Percentiles rank a stretch among this genome's conserved stretches.
These are phyloP conservation scores for Colletotrichum nymphaeae DNA, from an alignment of 2,329 filamentous ascomycete species.

Conservation along the genomic window DNA sequence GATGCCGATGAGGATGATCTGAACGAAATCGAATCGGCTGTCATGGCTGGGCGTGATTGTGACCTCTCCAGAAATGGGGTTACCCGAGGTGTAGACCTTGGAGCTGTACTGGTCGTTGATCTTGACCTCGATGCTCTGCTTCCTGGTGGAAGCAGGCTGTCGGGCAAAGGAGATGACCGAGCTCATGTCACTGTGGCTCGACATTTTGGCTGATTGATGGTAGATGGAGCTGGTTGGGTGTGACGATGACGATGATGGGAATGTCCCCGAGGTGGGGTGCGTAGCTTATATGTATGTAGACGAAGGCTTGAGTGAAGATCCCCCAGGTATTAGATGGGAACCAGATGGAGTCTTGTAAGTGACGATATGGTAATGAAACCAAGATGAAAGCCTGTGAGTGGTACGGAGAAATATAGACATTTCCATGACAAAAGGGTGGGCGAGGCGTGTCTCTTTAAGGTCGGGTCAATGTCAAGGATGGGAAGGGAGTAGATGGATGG, in stretches of 20 bases:
- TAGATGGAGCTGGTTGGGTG: background rate
- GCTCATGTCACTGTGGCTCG: conserved; percentile 36
- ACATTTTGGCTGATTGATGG: conserved; percentile 21
- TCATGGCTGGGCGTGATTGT: conserved; percentile 57
- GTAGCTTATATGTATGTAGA: conserved; percentile 6
- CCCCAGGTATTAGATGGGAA: conserved; percentile 17
- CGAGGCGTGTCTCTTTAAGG: conserved; percentile 32
- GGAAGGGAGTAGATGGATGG: conserved; percentile 6
- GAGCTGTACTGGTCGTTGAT: conserved; percentile 65
- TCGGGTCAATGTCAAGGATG: conserved; percentile 24
- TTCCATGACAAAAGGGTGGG: conserved; percentile 18
- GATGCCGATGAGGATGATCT: conserved; percentile 64
- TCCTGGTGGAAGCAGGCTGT: conserved; percentile 40
- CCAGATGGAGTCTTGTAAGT: conserved; percentile 5
- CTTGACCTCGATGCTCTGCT: conserved; percentile 58
- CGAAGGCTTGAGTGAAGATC: conserved; percentile 7
- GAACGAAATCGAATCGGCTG: conserved; percentile 61
- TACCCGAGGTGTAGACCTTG: conserved; percentile 68
- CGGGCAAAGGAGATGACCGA: conserved; percentile 33
- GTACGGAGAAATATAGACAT: conserved; percentile 11
- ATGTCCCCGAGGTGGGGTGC: background rate
- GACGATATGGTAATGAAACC: conserved; percentile 4
- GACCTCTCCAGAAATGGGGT: conserved; percentile 61
- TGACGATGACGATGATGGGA: background rate
- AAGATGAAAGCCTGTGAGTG: background rate